Base-by-base conservation (phyloP, 192 early-diverging fungal species). In the Spizellomyces punctatus region DNA sequence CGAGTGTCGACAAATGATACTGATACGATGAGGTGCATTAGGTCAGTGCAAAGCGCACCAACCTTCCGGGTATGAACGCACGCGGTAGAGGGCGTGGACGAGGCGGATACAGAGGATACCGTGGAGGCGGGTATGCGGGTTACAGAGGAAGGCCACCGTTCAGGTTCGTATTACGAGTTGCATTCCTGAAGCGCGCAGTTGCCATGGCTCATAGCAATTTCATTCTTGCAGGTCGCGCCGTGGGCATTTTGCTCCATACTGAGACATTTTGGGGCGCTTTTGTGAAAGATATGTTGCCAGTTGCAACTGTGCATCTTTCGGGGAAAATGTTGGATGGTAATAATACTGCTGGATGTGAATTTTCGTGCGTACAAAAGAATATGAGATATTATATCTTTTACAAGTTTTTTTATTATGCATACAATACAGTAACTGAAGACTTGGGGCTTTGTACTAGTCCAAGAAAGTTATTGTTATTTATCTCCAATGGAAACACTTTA, bases 31-130 rank as follows among this genome's bases (percentile, higher is more conserved):
- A 63, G 36, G 10, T 63, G 14, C 77, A 12, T 19, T 55, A 92
- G 86, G 93, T 94, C 41, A 90, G 90, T 36, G 82, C 92, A 19
- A 99, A 99, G 79, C 92, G 96, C 46, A 97, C 95, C 48, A 99
- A 99, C 69, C 79, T 99, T 49, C 95, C 95, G 8, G 91, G 91
- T n/a, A 88, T 94, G 81, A 79, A 84, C 65, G 73, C 78, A 45
- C 88, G 94, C 59, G 93, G 94, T 36, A 83, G 91, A 63, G 92
- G 93, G 10, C 80, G 91, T 0, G 83, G 90, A 54, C 90, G 89
- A 58, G 89, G 82, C 55, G 91, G 84, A 67, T 85, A 90, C 47
- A 91, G 93, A 22, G 89, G 88, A 47, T 71, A 17, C 63, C 76
- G 76, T 12, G 76, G 71, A 46, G 76, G 67, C 44, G 78, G 74